Conservation (phyloP, 768 basidiomycete genomes). For the Crepidotus variabilis region DNA sequence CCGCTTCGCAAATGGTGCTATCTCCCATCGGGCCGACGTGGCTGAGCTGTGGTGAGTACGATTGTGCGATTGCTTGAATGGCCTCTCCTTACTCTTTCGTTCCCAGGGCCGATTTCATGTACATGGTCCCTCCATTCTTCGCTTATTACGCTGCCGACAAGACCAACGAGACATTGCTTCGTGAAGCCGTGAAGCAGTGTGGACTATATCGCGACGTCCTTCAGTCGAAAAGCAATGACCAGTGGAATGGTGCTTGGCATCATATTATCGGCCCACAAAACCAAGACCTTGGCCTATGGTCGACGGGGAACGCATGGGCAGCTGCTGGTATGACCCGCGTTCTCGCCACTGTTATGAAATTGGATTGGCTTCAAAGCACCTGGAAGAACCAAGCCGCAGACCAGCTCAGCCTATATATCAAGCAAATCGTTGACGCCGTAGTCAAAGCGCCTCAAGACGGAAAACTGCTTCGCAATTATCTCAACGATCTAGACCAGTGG, state of each 20-base stretch:
- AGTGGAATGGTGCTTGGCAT: constrained; percentile 36
- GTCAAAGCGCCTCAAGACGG: constrained; percentile 26
- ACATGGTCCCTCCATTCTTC: constrained; percentile 50
- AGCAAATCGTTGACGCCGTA: constrained; percentile 43
- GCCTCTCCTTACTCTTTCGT: neutral
- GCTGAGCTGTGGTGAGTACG: constrained; percentile 39
- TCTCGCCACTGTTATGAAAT: constrained; percentile 40
- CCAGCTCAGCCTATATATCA: constrained; percentile 32
- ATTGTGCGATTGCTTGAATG: neutral
- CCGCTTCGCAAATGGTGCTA: constrained; percentile 39
- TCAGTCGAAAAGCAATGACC: constrained; percentile 23
- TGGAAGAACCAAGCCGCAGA: constrained; percentile 23
- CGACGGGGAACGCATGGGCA: constrained; percentile 68
- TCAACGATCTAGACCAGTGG: constrained; percentile 23
- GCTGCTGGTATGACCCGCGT: constrained; percentile 67
- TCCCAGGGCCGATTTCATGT: constrained; percentile 49
- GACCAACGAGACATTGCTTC: constrained; percentile 30
- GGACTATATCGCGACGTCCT: constrained; percentile 34
- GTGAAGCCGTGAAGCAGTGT: constrained; percentile 34
- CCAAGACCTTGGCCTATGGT: constrained; percentile 40
- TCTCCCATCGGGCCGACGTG: constrained; percentile 36
- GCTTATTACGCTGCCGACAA: constrained; percentile 42
- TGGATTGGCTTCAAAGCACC: constrained; percentile 23
- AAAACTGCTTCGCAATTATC: constrained; percentile 40
- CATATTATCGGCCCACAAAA: constrained; percentile 40